Evolutionary conservation across 1,139 yeast genomes (phyloP), one percentile per base, ranked within the genome.

Genomic region (Sugiyamaella castrensis): DNA sequence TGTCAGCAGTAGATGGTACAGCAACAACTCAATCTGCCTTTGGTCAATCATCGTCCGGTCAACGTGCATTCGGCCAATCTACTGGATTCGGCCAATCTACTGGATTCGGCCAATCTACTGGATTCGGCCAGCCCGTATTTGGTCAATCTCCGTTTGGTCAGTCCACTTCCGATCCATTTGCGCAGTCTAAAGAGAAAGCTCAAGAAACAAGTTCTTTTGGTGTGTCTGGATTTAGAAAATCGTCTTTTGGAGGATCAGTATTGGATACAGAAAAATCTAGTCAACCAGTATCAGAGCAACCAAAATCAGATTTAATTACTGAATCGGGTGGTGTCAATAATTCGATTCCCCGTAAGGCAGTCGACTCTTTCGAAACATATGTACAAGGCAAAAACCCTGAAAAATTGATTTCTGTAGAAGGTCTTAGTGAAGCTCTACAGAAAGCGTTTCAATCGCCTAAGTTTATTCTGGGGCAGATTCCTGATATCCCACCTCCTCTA

Each of bases 401-500:
- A 11, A 63, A 63, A 16, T 63, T 67, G 8, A 66, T 71, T 0
- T 61, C 62, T 1, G 53, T 65, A 8, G 69, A 67, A 0, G 76
- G 73, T 9, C 63, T 82, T 9, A 68, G 77, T 28, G 73, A 71
- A 6, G 66, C 59, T 2, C 71, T 81, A 0, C 52, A 72, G 10
- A 70, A 66, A 6, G 78, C 78, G 15, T 89, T 87, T 62, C 68
- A 72, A 53, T 74, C 81, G 1, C 60, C 66, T 0, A 50, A 55
- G 2, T 89, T 88, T 60, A 65, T 67, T 12, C 65, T 87, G 26
- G 96, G 96, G 0, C 67, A 69, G 26, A 79, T 89, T 1, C 97
- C 97, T 0, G 96, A 87, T 53, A 60, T 79, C 1, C 81, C 89
- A 1, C 97, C 97, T 1, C 95, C 96, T 1, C 43, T 77, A 11